Evolutionary conservation across 306 rosid species (phyloP), one percentile per base, ranked within the genome.

Genomic region (Luffa aegyptiaca): DNA sequence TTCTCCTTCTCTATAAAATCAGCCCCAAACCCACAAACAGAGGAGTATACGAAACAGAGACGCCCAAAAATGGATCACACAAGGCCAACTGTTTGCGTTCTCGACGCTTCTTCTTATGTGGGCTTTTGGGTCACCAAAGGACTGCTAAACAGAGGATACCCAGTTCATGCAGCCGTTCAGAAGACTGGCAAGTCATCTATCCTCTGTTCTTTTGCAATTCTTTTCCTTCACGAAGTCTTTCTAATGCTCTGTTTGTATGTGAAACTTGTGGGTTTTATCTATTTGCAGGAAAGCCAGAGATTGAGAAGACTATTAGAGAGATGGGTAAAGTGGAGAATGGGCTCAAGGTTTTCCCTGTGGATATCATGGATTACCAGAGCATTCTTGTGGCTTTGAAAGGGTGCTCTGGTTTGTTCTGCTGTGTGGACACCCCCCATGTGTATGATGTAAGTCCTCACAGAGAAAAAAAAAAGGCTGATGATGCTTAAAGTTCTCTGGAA

Each of bases 101-200:
- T 87, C 51, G 90, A 84, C 66, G 88, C 90, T 18, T 87, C 90
- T 46, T 78, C 80, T 68, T 87, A 84, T 33, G 88, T 87, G 33
- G 90, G 90, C n/a, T 87, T 87, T 31, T 84, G 90, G 90, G 80
- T 87, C 46, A 80, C 85, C 57, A 84, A 84, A 51, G 88, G 80
- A 76, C 81, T 84, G 62, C 46, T 87, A 39, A 76, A 78, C 35
- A 75, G 55, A 82, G 90, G 90, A n/a, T 87, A 82, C 77, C 42
- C 46, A 73, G 90, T 87, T 79, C 90, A 87, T 71, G 90, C 88
- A 52, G 88, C 85, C 41, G 65, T 85, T 10, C 87, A 84, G 57
- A 80, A 52, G 0, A 79, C 75, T 51, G 86, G 88, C 58, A 63
- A 49, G 79, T n/a, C 77, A 33, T 16, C 1, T 16, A 37, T 18